Percentiles rank a stretch among this genome's conserved stretches.
Evolutionary conservation across 345 rosid species (phyloP).

Genomic region (Hirschfeldia incana): DNA sequence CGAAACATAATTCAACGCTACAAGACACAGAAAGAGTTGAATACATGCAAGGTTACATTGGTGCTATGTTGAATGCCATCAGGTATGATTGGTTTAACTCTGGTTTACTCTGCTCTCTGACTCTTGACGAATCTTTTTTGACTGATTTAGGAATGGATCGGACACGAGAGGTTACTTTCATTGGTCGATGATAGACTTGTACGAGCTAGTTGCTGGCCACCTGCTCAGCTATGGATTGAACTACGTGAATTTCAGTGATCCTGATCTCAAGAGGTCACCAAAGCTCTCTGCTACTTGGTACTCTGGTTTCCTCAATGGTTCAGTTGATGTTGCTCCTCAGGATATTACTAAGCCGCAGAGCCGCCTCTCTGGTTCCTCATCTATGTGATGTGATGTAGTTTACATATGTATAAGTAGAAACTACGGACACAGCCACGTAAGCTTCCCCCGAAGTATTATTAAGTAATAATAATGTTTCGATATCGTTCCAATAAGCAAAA

Average conservation of each 20-base stretch:
- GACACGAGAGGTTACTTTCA: slow-evolving; percentile 52
- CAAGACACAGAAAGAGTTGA: slow-evolving; percentile 45
- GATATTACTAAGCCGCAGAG: neutral
- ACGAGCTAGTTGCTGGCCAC: slow-evolving; percentile 44
- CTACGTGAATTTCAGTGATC: slow-evolving; percentile 52
- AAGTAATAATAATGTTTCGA: no score
- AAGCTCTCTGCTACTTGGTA: slow-evolving; percentile 57
- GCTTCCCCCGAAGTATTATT: no score
- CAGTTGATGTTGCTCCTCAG: slow-evolving; percentile 7
- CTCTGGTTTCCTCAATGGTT: slow-evolving; percentile 49
- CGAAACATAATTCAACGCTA: slow-evolving; percentile 30
- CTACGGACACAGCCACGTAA: no score
- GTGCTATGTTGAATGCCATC: slow-evolving; percentile 45
- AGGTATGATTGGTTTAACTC: neutral
- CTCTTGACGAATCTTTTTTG: neutral
- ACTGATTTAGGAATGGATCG: slow-evolving; percentile 48
- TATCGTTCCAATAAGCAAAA: no score
- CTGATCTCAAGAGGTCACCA: slow-evolving; percentile 43
- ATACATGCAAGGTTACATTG: slow-evolving; percentile 39
- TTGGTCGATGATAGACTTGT: slow-evolving; percentile 55
- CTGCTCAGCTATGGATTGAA: slow-evolving; percentile 31
- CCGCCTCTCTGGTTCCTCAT: slow-evolving; percentile 4
- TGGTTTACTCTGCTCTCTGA: neutral
- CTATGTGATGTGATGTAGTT: no score
- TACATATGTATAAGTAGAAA: no score